Conservation (phyloP, 179 eudicot genomes). For the Gypsophila paniculata region DNA sequence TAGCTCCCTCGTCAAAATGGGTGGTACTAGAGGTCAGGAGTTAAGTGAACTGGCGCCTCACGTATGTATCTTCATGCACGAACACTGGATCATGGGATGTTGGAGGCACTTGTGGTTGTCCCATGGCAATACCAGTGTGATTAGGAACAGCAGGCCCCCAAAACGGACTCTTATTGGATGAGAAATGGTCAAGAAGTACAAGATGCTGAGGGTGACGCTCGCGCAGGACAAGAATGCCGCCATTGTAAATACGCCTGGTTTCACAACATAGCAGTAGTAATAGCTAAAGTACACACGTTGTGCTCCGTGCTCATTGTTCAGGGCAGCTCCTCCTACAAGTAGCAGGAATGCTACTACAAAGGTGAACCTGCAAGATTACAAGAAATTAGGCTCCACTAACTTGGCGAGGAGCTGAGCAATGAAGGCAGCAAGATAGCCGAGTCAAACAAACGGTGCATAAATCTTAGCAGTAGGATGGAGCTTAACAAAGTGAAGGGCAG, state of each 20-base stretch:
- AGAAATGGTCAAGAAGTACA: constrained; percentile 48
- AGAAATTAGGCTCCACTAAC: too few relatives aligned
- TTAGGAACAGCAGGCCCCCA: constrained; percentile 30
- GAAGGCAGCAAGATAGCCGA: too few relatives aligned
- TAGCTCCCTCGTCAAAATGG: too few relatives aligned
- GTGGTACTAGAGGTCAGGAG: background rate
- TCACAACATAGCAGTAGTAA: constrained; percentile 79
- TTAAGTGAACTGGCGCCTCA: constrained; percentile 65
- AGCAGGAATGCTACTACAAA: constrained; percentile 69
- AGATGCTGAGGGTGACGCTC: constrained; percentile 58
- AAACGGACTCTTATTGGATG: constrained; percentile 37
- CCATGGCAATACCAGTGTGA: constrained; percentile 74
- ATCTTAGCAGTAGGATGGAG: too few relatives aligned
- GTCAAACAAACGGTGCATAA: too few relatives aligned
- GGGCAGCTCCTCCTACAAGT: constrained; percentile 66
- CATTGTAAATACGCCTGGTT: constrained; percentile 81
- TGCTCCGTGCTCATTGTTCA: constrained; percentile 63
- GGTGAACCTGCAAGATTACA: constrained; percentile 82
- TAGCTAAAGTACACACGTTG: constrained; percentile 45
- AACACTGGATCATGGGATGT: constrained; percentile 64
- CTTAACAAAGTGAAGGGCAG: too few relatives aligned
- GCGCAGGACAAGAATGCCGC: constrained; percentile 59
- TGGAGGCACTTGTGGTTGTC: constrained; percentile 71
- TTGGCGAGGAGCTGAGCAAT: too few relatives aligned
- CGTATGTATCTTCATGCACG: constrained; percentile 89